These are phyloP conservation scores for Claviceps pusilla DNA, from an alignment of 2,329 filamentous ascomycete species.

Conservation along the genomic window DNA sequence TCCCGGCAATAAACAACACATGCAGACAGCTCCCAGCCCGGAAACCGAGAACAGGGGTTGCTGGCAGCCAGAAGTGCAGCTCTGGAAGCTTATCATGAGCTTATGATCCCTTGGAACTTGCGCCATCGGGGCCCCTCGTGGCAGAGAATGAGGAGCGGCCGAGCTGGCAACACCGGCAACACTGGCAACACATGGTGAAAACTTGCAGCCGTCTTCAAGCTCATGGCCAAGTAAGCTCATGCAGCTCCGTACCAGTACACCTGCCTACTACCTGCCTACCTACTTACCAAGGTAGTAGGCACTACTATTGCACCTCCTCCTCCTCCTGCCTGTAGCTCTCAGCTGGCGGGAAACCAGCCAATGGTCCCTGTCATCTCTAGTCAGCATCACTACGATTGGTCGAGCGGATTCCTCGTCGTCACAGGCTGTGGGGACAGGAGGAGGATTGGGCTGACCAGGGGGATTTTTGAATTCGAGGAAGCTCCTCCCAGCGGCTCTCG, in stretches of 20 bases:
- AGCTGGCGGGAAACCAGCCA: background rate
- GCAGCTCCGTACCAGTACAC: too few relatives aligned
- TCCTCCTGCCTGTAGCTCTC: background rate
- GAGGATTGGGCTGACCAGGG: background rate
- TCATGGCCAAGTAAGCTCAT: too few relatives aligned
- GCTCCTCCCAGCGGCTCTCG: too few relatives aligned
- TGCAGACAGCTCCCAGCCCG: too few relatives aligned
- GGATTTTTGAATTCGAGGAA: background rate
- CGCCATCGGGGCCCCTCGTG: background rate
- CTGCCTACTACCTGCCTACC: too few relatives aligned
- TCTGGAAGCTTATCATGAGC: background rate
- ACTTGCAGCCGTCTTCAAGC: too few relatives aligned
- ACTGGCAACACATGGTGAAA: too few relatives aligned
- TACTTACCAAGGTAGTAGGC: too few relatives aligned
- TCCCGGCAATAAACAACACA: too few relatives aligned
- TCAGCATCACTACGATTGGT: background rate
- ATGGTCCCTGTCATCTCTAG: background rate
- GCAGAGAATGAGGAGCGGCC: background rate
- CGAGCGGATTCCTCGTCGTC: background rate
- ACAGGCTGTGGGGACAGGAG: background rate
- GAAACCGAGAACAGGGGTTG: too few relatives aligned
- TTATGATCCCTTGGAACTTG: background rate
- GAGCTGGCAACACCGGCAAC: background rate
- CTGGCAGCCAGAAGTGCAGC: background rate
- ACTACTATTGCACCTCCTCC: background rate